Evolutionary conservation across 352 stramenopile species (phyloP), one percentile per base, ranked within the genome.

Genomic region (Globisporangium irregulare): DNA sequence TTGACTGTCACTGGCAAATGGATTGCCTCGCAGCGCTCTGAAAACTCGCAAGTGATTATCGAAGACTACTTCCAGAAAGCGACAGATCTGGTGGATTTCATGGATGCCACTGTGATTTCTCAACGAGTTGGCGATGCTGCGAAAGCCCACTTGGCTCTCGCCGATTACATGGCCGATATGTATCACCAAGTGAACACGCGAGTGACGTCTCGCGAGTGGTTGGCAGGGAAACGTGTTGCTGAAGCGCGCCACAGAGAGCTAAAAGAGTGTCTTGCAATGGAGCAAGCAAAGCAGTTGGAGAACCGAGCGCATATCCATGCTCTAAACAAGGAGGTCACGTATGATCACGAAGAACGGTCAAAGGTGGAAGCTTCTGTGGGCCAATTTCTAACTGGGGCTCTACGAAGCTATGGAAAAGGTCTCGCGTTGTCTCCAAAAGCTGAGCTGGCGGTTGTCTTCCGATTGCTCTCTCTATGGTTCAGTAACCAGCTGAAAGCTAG

Each of bases 381-480:
- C 60, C 74, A 91, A 43, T 98, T 97, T 62, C 66, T 99, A 1
- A 81, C 75, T 9, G 87, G 95, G 51, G 91, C 94, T 1, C 57
- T 99, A 0, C 70, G 87, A n/a, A 95, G 90, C 60, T 98, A 95
- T 71, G 90, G 85, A 9, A 90, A 82, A 46, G 79, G 77, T 1
- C 60, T 94, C 1, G 71, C 71, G 1, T 64, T 89, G 46, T 89
- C 89, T 4, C 70, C 80, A 12, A 74, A 87, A 29, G 71, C 76
- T 10, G 90, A 98, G 65, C 79, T 98, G 27, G 93, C 92, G 27
- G 92, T 90, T 53, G 86, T 98, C 1, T 99, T 98, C 76, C 81
- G 91, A 41, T 74, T 99, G 22, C 66, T 99, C 9, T 95, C 87
- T 7, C 70, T 99, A 3, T 99, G 97, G 97, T 98, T 99, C 66